phyloP scores from a whole-genome alignment of 2,329 filamentous ascomycete species.

The Trichoderma brevicompactum region DNA sequence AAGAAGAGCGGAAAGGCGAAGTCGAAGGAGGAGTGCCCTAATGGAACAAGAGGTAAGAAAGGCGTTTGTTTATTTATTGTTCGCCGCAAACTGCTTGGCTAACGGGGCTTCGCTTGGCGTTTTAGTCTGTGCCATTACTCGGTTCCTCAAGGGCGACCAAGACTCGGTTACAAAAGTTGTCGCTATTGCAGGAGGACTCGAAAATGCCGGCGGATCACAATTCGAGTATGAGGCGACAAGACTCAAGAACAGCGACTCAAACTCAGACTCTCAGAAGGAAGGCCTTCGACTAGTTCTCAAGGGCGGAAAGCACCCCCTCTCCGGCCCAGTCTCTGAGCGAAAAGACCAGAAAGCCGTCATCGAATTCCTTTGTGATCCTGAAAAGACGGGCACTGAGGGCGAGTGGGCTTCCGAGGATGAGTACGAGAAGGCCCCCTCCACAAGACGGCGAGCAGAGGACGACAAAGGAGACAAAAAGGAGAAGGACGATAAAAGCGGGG shows the following conservation, averaged over 20 bases:
- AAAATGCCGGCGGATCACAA: constrained; percentile 57
- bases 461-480: constrained; percentile 36
- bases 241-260: constrained; percentile 66
- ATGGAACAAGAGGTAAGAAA: constrained; percentile 66
- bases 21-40: constrained; percentile 66
- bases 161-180: constrained; percentile 62
- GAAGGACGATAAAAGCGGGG: constrained; percentile 38
- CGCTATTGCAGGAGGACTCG: constrained; percentile 75
- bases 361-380: constrained; percentile 80
- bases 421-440: constrained; percentile 32
- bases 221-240: constrained; percentile 70
- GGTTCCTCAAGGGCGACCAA: constrained; percentile 55
- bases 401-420: constrained; percentile 63
- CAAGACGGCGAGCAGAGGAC: constrained; percentile 35
- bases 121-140: constrained; percentile 68
- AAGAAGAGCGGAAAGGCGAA: constrained; percentile 61
- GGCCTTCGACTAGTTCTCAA: constrained; percentile 72
- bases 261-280: constrained; percentile 68
- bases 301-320: constrained; percentile 59
- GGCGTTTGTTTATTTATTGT: neutral
- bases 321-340: constrained; percentile 55
- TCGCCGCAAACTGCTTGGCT: neutral
- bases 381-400: constrained; percentile 74
- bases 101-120: neutral
- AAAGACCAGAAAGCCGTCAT: constrained; percentile 75